Percentiles rank a stretch among this genome's conserved stretches.
These are phyloP conservation scores for Penicillium sp. DNA, from an alignment of 2,329 filamentous ascomycete genomes.

Conservation along the genomic window DNA sequence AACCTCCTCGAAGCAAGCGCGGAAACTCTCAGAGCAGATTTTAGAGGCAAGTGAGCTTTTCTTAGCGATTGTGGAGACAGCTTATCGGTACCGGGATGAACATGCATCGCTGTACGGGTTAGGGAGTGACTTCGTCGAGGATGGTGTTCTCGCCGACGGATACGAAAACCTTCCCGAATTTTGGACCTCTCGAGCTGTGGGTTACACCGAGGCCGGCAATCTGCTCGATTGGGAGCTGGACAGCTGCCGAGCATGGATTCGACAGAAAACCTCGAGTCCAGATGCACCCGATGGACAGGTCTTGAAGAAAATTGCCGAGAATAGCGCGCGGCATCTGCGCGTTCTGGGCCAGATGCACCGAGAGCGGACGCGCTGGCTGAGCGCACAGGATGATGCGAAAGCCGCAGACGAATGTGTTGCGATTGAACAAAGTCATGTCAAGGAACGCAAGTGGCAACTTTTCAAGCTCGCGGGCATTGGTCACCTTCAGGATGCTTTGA, in stretches of 20 bases:
- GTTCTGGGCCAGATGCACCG: conserved; percentile 53
- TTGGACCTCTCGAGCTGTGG: conserved; percentile 66
- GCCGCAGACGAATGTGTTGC: conserved; percentile 44
- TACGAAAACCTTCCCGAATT: conserved; percentile 69
- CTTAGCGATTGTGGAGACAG: conserved; percentile 56
- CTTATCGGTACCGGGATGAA: conserved; percentile 64
- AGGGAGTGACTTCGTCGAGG: conserved; percentile 57
- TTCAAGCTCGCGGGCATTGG: conserved; percentile 47
- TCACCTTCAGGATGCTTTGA: conserved; percentile 53
- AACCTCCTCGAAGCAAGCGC: conserved; percentile 50
- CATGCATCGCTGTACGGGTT: conserved; percentile 70
- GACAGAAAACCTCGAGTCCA: conserved; percentile 25
- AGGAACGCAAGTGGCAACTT: conserved; percentile 43
- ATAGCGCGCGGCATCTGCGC: conserved; percentile 51
- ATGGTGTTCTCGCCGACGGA: conserved; percentile 57
- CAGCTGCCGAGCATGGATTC: conserved; percentile 35
- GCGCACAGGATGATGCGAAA: conserved; percentile 47
- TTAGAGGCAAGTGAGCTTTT: conserved; percentile 72
- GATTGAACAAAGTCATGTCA: conserved; percentile 40
- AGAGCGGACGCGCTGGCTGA: conserved; percentile 56
- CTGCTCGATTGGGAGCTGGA: conserved; percentile 39
- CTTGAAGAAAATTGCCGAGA: conserved; percentile 45
- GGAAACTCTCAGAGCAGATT: conserved; percentile 42
- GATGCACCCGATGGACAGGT: conserved; percentile 29
- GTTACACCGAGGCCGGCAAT: conserved; percentile 34